Evolutionary conservation across 2,329 filamentous ascomycete genomes (phyloP).

Genomic region (Aspergillus sp.): DNA sequence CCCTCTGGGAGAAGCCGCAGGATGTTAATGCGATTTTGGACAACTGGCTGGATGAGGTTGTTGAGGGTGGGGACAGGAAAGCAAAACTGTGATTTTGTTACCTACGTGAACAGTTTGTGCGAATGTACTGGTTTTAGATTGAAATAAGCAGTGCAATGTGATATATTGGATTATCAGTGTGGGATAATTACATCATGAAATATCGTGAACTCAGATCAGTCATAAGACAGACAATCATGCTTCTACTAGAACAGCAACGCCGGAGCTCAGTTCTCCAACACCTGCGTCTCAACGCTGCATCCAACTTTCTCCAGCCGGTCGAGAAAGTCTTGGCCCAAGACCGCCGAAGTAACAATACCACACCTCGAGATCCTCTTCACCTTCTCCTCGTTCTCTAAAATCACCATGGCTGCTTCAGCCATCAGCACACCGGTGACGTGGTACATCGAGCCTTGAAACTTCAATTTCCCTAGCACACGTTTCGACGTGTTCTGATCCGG

Average conservation of each 20-base stretch:
- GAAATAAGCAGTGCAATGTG: not conserved
- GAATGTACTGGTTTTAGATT: not conserved
- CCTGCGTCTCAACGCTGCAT: slow-evolving; percentile 40
- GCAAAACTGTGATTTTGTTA: slow-evolving; percentile 7
- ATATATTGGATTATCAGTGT: not conserved
- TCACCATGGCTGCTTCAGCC: slow-evolving; percentile 46
- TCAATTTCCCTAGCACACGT: slow-evolving; percentile 44
- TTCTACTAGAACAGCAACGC: slow-evolving; percentile 8
- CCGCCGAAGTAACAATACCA: slow-evolving; percentile 51
- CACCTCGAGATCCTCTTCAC: slow-evolving; percentile 42
- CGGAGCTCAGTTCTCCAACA: slow-evolving; percentile 31
- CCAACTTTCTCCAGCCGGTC: slow-evolving; percentile 46
- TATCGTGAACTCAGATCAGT: not conserved
- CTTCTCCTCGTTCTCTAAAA: slow-evolving; percentile 43
- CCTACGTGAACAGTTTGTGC: not conserved
- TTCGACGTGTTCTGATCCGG: slow-evolving; percentile 41
- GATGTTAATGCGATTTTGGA: slow-evolving; percentile 69
- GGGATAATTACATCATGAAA: not conserved
- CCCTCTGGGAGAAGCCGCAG: slow-evolving; percentile 68
- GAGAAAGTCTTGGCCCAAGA: slow-evolving; percentile 47
- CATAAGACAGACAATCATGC: not conserved
- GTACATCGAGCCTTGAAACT: slow-evolving; percentile 45
- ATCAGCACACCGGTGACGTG: slow-evolving; percentile 44
- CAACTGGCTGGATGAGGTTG: slow-evolving; percentile 59
- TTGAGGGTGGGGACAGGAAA: slow-evolving; percentile 9